Conservation (phyloP, 2,329 filamentous ascomycete genomes). For the Aspergillus floridensis region DNA sequence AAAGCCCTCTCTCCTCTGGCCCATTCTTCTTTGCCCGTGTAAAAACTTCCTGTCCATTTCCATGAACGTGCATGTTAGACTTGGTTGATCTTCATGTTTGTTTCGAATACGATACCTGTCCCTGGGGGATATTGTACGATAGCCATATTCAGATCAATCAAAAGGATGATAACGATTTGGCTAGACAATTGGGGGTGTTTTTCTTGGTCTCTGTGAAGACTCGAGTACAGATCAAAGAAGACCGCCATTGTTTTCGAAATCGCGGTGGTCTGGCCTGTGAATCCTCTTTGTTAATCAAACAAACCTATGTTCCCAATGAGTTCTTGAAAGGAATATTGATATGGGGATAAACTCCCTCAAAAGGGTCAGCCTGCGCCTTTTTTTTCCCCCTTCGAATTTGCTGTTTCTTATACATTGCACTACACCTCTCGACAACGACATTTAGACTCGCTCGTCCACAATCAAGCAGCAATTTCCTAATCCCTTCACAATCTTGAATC, state of each 20-base stretch:
- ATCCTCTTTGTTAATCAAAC: background rate
- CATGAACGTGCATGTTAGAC: background rate
- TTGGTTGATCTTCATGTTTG: background rate
- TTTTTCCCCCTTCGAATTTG: background rate
- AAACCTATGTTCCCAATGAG: background rate
- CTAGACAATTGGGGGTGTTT: background rate
- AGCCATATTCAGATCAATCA: background rate
- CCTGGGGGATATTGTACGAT: background rate
- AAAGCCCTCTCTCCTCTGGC: background rate
- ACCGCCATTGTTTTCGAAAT: background rate
- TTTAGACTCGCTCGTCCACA: background rate
- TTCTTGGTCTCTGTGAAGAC: background rate
- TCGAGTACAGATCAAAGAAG: background rate
- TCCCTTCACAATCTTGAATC: background rate
- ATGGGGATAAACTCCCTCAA: background rate
- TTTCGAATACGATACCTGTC: conserved; percentile 5
- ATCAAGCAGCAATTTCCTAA: background rate
- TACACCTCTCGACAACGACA: background rate
- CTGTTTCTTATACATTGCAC: background rate
- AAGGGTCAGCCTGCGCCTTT: background rate
- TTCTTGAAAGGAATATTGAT: background rate
- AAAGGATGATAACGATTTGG: background rate
- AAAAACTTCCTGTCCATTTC: background rate
- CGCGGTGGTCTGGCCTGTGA: background rate
- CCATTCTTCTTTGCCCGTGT: background rate